Evolutionary conservation across 2,329 filamentous ascomycete species (phyloP), one percentile per base, ranked within the genome.

Genomic region (Curvularia spicifera): DNA sequence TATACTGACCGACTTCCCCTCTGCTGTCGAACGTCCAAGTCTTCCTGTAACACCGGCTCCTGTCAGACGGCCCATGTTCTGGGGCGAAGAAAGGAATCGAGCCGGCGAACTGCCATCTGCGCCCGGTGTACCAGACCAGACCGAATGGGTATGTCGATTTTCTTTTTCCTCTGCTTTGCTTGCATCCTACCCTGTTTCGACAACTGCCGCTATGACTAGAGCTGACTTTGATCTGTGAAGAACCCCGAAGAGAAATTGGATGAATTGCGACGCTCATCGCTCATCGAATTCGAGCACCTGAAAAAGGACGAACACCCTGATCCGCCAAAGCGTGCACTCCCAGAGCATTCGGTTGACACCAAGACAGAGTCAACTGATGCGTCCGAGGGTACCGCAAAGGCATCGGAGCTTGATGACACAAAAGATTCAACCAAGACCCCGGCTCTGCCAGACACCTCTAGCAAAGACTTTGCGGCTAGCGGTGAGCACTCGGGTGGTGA

Each of bases 41-140:
- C 83, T 97, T 57, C 93, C 94, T 5, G 93, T 97, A 35, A 97
- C 93, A 9, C 93, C 93, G 1, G 92, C 92, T 13, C 92, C 93
- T 15, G 84, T 94, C 68, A 85, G 85, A 62, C 83, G 89, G 67
- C 81, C 84, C 33, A 88, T 80, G 50, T 90, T 89, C 75, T 91
- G 88, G 89, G 87, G 85, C 51, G 80, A 81, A 26, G 85, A 85
- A 58, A 82, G 82, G 50, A 81, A 86, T 59, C 81, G 81, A 37
- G 78, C 81, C 63, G 83, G 83, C 62, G 81, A 83, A 70, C 82
- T 97, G 66, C 91, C 91, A 61, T 81, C 82, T 64, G 93, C 93
- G 49, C 86, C 91, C 74, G 93, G 92, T 51, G 93, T 97, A 64
- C 93, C 93, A 61, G 83, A 87, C 76, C 93, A 97, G 84, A 85